phyloP scores from a whole-genome alignment of 441 rosid species.

The Corymbia citriodora region DNA sequence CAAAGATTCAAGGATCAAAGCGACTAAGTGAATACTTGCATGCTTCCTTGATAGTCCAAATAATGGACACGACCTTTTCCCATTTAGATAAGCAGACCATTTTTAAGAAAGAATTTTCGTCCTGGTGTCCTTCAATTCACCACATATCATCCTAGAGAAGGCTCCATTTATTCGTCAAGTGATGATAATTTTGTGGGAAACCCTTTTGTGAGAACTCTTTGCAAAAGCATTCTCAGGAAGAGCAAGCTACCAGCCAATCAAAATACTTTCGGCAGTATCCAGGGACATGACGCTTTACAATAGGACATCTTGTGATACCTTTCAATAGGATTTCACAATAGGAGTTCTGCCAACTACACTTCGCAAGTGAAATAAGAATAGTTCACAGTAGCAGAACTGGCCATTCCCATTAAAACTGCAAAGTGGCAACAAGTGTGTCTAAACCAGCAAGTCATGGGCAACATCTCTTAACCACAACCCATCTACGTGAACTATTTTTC shows the following conservation, averaged over 20 bases:
- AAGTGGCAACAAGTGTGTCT: neutral
- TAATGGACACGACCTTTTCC: neutral
- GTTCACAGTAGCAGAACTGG: neutral
- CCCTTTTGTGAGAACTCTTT: neutral
- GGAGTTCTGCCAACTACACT: neutral
- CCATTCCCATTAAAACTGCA: neutral
- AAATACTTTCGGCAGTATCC: neutral
- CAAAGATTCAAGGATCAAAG: neutral
- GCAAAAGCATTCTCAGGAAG: neutral
- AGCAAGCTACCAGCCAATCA: neutral
- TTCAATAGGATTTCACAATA: neutral
- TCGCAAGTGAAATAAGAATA: neutral
- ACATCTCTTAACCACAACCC: neutral
- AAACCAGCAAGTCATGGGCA: neutral
- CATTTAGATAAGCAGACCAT: neutral
- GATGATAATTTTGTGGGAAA: neutral
- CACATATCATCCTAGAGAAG: neutral
- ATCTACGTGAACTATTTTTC: neutral
- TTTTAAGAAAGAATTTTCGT: neutral
- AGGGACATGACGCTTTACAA: neutral
- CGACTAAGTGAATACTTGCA: neutral
- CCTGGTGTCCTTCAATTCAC: neutral
- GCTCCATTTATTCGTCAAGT: neutral
- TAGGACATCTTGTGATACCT: neutral
- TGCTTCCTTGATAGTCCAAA: neutral